Percentiles rank a stretch among this genome's conserved stretches.
phyloP scores from a whole-genome alignment of 2,329 filamentous ascomycete species.

The Venturia aucupariae region DNA sequence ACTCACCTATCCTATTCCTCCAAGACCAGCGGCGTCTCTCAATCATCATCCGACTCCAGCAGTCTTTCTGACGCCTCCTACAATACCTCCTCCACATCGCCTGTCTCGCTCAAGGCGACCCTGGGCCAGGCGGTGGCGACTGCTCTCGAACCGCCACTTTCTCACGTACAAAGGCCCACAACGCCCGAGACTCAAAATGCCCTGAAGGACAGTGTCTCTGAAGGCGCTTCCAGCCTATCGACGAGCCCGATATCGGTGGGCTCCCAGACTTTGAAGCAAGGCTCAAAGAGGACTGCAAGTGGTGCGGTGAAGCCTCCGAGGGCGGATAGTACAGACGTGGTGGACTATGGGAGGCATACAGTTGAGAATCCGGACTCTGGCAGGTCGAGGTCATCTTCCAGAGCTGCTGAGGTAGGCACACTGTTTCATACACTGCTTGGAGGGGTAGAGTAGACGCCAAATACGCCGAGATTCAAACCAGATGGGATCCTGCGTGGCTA shows the following conservation, averaged over 20 bases:
- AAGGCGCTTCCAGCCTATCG: background rate
- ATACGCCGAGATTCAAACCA: background rate
- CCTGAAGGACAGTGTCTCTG: background rate
- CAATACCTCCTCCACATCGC: background rate
- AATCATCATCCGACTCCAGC: conserved; percentile 3
- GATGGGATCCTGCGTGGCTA: background rate
- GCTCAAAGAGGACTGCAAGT: conserved; percentile 68
- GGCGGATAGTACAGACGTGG: conserved; percentile 1
- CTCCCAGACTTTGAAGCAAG: conserved; percentile 31
- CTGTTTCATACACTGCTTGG: background rate
- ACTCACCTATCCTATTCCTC: background rate
- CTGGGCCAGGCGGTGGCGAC: background rate
- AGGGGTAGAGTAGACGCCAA: background rate
- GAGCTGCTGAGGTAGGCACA: conserved; percentile 9
- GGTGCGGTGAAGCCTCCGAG: conserved; percentile 50
- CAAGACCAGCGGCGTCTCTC: background rate
- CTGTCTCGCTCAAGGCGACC: background rate
- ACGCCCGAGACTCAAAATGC: background rate
- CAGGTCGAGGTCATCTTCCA: conserved; percentile 4
- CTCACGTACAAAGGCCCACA: background rate
- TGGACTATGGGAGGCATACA: conserved; percentile 10
- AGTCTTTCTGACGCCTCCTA: conserved; percentile 8
- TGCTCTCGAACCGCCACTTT: background rate
- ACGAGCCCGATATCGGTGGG: conserved; percentile 33
- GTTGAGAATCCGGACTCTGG: background rate